These are phyloP conservation scores for Podaxis sp. DNA, from an alignment of 768 basidiomycete species.

Conservation along the genomic window DNA sequence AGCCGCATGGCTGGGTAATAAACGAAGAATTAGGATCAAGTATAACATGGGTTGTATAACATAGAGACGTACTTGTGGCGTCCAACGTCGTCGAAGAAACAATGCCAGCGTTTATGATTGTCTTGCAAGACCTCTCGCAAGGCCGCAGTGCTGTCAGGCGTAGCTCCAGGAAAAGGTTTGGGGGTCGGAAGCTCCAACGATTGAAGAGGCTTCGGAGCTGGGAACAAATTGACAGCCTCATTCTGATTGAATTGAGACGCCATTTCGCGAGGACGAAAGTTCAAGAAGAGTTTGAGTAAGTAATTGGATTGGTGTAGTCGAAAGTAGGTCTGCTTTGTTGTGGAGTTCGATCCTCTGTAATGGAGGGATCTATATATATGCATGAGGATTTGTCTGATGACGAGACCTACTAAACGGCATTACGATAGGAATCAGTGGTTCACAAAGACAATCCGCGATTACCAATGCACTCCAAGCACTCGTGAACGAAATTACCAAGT, in stretches of 20 bases:
- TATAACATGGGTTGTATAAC: background rate
- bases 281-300: background rate
- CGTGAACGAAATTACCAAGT: no score
- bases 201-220: background rate
- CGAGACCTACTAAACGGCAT: background rate
- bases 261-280: background rate
- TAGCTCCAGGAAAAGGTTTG: constrained; percentile 31
- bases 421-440: no score
- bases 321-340: background rate
- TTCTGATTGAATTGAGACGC: background rate
- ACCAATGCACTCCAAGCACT: no score
- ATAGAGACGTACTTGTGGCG: constrained; percentile 36
- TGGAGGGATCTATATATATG: background rate
- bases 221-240: constrained; percentile 7
- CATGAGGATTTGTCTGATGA: background rate
- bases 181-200: background rate
- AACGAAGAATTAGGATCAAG: constrained; percentile 31
- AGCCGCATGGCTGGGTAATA: constrained; percentile 42
- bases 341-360: background rate
- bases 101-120: constrained; percentile 53
- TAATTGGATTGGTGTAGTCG: background rate
- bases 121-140: constrained; percentile 43
- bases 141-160: constrained; percentile 35
- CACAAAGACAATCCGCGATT: no score
- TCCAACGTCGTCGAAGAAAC: constrained; percentile 47